Base-by-base conservation (phyloP, 176 grass and related monocot genomes). In the Dendrocalamus sinicus region DNA sequence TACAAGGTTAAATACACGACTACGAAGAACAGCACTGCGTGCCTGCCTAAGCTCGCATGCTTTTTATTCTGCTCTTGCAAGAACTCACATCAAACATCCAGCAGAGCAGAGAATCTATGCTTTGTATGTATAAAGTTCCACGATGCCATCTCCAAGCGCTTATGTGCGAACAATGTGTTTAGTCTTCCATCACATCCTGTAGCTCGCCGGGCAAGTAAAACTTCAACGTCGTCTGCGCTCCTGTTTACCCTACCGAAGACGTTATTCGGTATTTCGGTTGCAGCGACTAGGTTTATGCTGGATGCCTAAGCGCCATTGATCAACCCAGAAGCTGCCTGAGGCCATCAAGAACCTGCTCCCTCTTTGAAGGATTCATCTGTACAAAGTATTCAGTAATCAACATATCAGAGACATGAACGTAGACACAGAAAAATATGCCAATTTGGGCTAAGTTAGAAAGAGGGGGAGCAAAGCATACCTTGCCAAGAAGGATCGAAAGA, bases 291-390 rank as follows among this genome's bases (percentile, higher is more conserved):
- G 37, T 61, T 48, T 59, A 61, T 23, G 53, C 12, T 79, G 44
- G 55, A 77, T 81, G 44, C 0, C 3, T 35, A 53, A 5, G 63
- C n/a, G 19, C 66, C 81, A 58, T 28, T 45, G 16, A 86, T 91
- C 82, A 92, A 83, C 83, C 81, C 53, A 93, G 88, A 83, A 95
- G 86, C 81, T 94, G 77, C 82, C 86, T 94, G 28, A 96, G 80
- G 67, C 88, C 83, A 76, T 92, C 94, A 23, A 94, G 68, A 41
- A 99, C 63, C 52, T 85, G 93, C 22, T 83, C 88, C 83, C 79
- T 91, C 48, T 84, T 91, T 22, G 92, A 92, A 86, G 90, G 82
- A 91, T 94, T 81, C 92, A 99, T 96, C 97, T 99, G 94, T 41
- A 91, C 45, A 61, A 19, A 61, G 50, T 67, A 83, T 77, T 72